Conservation (phyloP, 352 stramenopile genomes). For the Globisporangium spiculum region DNA sequence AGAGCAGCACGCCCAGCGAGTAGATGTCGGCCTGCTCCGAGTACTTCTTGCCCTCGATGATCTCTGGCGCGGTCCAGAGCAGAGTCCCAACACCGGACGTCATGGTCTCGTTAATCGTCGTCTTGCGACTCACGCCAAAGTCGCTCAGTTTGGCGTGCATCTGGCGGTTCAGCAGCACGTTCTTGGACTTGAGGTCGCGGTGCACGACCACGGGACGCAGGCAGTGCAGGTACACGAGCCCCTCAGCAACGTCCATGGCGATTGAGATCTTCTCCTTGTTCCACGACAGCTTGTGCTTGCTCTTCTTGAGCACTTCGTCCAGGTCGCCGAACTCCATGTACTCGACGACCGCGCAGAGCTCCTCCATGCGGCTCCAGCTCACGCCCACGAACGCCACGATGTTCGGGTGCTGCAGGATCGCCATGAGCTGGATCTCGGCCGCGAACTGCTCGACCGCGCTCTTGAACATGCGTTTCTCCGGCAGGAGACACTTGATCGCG, state of each 20-base stretch:
- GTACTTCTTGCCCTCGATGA: conserved; percentile 85
- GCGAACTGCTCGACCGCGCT: conserved; percentile 62
- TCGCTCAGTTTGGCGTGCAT: conserved; percentile 83
- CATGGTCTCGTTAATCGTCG: conserved; percentile 69
- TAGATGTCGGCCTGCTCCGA: conserved; percentile 88
- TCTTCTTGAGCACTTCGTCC: conserved; percentile 50
- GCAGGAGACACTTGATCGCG: conserved; percentile 69
- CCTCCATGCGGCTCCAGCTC: conserved; percentile 61
- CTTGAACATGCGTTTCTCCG: conserved; percentile 51
- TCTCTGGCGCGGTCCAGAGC: conserved; percentile 86
- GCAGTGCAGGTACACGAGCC: conserved; percentile 83
- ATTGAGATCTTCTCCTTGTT: conserved; percentile 74
- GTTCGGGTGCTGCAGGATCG: conserved; percentile 65
- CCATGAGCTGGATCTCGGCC: conserved; percentile 72
- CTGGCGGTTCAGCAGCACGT: conserved; percentile 36
- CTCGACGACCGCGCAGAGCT: conserved; percentile 75
- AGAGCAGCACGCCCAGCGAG: conserved; percentile 81
- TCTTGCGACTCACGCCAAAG: conserved; percentile 82
- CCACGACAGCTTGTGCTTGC: conserved; percentile 57
- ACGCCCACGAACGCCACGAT: conserved; percentile 75
- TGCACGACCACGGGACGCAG: conserved; percentile 56
- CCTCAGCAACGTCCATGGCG: conserved; percentile 79
- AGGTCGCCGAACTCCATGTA: conserved; percentile 79
- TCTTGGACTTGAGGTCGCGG: conserved; percentile 31
- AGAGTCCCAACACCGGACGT: conserved; percentile 77